These are phyloP conservation scores for Leccinum uliginosum DNA, from an alignment of 768 basidiomycete genomes.

Conservation along the genomic window DNA sequence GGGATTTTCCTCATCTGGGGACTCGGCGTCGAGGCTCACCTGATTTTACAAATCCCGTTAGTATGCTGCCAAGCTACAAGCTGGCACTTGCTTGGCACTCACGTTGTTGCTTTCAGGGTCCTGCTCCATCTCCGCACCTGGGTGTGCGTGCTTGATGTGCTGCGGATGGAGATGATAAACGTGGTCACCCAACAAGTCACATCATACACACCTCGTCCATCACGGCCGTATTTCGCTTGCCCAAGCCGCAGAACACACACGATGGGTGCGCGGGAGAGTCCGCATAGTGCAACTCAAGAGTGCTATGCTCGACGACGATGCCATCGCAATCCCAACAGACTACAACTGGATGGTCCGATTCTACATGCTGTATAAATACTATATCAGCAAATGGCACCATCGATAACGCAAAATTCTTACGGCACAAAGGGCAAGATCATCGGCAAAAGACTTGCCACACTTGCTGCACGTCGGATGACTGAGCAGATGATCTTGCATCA, in stretches of 20 bases:
- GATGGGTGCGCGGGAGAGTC: slow-evolving; percentile 21
- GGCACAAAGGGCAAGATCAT: slow-evolving; percentile 16
- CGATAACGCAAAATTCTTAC: slow-evolving; percentile 10
- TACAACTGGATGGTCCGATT: slow-evolving; percentile 19
- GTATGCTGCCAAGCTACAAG: neutral
- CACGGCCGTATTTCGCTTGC: slow-evolving; percentile 10
- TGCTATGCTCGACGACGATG: slow-evolving; percentile 16
- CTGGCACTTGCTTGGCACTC: slow-evolving; percentile 4
- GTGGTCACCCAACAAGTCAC: neutral
- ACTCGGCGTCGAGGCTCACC: neutral
- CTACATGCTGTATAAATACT: slow-evolving; percentile 17
- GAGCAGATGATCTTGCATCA: slow-evolving; percentile 24
- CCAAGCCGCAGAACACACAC: slow-evolving; percentile 17
- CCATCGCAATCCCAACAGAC: slow-evolving; percentile 31
- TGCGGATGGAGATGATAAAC: slow-evolving; percentile 2
- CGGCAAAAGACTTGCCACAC: slow-evolving; percentile 17
- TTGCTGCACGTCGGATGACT: slow-evolving; percentile 22
- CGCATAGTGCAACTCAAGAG: slow-evolving; percentile 21
- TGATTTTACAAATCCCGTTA: slow-evolving; percentile 6
- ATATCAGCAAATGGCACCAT: neutral
- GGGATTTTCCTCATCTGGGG: neutral
- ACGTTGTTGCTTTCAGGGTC: neutral
- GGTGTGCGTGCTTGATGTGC: slow-evolving; percentile 21
- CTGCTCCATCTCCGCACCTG: slow-evolving; percentile 2
- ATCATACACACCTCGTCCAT: slow-evolving; percentile 21